phyloP scores from a whole-genome alignment of 2,329 filamentous ascomycete genomes.

The Fusarium coffeatum region DNA sequence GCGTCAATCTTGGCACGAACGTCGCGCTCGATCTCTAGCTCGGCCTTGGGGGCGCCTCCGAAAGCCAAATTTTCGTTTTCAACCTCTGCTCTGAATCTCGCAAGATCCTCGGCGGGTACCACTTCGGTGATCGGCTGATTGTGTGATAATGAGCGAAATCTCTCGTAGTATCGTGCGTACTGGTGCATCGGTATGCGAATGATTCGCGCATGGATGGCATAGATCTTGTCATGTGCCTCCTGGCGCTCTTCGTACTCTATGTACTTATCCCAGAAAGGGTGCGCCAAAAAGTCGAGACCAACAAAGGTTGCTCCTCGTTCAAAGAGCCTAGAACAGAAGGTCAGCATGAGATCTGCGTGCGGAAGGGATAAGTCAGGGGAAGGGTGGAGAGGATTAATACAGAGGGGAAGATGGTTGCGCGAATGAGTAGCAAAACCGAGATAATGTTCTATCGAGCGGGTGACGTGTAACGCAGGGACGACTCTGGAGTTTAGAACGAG shows the following conservation, averaged over 20 bases:
- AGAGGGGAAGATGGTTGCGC: slow-evolving; percentile 61
- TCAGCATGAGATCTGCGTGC: slow-evolving; percentile 45
- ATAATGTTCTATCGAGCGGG: slow-evolving; percentile 51
- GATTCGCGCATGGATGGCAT: slow-evolving; percentile 82
- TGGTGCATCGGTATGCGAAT: slow-evolving; percentile 95
- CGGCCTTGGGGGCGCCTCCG: slow-evolving; percentile 67
- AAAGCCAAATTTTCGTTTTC: slow-evolving; percentile 70
- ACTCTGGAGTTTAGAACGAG: slow-evolving; percentile 55
- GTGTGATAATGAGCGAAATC: slow-evolving; percentile 82
- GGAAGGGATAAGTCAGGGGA: slow-evolving; percentile 51
- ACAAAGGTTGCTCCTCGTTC: slow-evolving; percentile 88
- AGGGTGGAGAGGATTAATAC: slow-evolving; percentile 67
- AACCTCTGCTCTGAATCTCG: slow-evolving; percentile 77
- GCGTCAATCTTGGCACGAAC: slow-evolving; percentile 82
- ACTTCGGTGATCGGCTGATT: slow-evolving; percentile 79
- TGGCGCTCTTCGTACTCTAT: slow-evolving; percentile 95
- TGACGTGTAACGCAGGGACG: slow-evolving; percentile 52
- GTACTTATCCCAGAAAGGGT: slow-evolving; percentile 99
- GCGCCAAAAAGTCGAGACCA: slow-evolving; percentile 91
- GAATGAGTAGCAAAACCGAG: slow-evolving; percentile 64
- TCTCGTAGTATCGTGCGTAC: slow-evolving; percentile 93
- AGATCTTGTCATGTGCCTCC: slow-evolving; percentile 85
- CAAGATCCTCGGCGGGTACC: slow-evolving; percentile 74
- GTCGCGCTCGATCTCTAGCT: slow-evolving; percentile 85
- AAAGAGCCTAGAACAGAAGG: slow-evolving; percentile 76